A percentile compares a stretch with the other conserved stretches of the same genome.
Conservation (phyloP, 176 grass and related monocot species). For the Rhynchospora pubera region DNA sequence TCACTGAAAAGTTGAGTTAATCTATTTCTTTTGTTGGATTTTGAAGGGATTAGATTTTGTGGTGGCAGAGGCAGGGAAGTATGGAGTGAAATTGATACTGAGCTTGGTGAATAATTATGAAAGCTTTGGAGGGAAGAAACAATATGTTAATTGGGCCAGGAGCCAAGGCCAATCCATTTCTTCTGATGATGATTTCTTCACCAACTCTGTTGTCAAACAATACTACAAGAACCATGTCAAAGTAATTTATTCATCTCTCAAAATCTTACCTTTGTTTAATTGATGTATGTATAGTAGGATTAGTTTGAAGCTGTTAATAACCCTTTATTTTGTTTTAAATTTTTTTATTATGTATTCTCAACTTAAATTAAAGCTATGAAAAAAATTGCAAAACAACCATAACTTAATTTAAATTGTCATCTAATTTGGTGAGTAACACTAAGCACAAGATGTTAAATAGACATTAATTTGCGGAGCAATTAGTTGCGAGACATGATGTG, state of each 20-base stretch:
- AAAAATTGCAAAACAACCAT: not conserved
- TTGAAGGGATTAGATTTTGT: constrained; percentile 87
- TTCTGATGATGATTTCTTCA: constrained; percentile 88
- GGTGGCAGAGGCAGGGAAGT: constrained; percentile 61
- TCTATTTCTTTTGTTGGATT: not conserved
- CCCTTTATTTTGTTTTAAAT: not conserved
- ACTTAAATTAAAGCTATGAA: constrained; percentile 11
- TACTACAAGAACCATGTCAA: constrained; percentile 92
- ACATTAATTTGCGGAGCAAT: constrained; percentile 10
- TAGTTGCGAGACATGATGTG: not conserved
- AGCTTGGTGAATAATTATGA: constrained; percentile 89
- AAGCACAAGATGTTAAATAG: not conserved
- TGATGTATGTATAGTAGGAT: not conserved
- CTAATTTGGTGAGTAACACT: not conserved
- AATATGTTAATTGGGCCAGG: constrained; percentile 91
- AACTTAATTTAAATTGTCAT: not conserved
- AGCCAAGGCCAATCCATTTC: constrained; percentile 61
- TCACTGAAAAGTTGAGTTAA: not conserved
- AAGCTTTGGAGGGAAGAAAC: constrained; percentile 75
- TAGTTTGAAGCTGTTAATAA: not conserved
- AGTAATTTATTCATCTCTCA: constrained; percentile 21
- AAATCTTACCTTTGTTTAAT: not conserved
- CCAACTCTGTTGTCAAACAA: constrained; percentile 55
- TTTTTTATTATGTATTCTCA: not conserved
- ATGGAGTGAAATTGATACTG: constrained; percentile 66